These are phyloP conservation scores for Iris pallida DNA, from an alignment of 116 monocot genomes.

Conservation along the genomic window DNA sequence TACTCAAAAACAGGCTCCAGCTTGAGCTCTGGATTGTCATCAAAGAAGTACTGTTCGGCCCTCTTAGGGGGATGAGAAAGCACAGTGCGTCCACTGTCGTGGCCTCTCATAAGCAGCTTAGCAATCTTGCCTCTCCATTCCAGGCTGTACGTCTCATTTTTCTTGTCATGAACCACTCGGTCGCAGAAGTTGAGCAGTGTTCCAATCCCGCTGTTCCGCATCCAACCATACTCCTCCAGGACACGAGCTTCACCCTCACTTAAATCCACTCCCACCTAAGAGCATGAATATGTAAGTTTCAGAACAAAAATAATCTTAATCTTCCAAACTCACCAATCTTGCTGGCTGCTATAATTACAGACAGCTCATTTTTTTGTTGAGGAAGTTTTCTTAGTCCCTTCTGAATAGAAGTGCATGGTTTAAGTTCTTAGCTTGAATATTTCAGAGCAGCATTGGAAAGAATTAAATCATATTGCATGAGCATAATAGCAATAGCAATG, in stretches of 20 bases:
- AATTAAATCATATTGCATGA: no score
- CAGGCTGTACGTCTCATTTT: constrained; percentile 29
- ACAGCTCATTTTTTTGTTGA: no score
- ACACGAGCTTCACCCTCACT: constrained; percentile 72
- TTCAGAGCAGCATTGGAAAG: no score
- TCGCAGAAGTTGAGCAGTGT: constrained; percentile 83
- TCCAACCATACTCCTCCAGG: constrained; percentile 81
- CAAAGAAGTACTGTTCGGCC: constrained; percentile 22
- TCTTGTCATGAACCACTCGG: constrained; percentile 84
- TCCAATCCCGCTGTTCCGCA: constrained; percentile 59
- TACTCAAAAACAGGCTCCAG: constrained; percentile 1
- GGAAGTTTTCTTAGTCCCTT: no score
- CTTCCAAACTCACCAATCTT: no score
- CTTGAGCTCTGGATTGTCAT: constrained; percentile 14
- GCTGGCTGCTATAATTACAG: no score
- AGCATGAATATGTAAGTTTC: no score
- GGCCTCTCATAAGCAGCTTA: constrained; percentile 63
- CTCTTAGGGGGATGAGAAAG: constrained; percentile 37
- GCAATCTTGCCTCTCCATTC: constrained; percentile 86
- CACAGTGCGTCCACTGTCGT: constrained; percentile 50
- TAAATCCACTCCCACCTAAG: constrained; percentile 72
- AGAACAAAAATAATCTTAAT: no score
- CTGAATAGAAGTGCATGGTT: no score
- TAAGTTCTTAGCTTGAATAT: no score
- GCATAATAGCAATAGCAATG: no score